Base-by-base conservation (phyloP, 2,329 filamentous ascomycete genomes). In the Penicillium nordicum region DNA sequence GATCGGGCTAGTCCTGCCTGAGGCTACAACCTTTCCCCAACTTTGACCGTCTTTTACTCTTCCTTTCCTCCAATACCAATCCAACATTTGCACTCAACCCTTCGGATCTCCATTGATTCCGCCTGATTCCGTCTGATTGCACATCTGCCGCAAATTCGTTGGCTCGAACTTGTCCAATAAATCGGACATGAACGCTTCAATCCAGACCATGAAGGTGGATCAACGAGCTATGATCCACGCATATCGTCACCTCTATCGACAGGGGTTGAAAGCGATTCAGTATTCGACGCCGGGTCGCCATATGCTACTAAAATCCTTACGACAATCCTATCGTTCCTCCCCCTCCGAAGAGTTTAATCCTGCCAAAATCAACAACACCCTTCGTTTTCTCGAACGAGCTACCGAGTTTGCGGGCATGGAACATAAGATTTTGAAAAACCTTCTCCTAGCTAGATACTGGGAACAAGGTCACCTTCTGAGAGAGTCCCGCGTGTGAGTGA, bases 171-270 rank as follows among this genome's bases (percentile, higher is more conserved):
- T 21, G 21, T 21, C 38, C 38, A 44, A 45, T 34, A 41, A 40
- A 42, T 47, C 32, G 25, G 58, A 59, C 30, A 57, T 58, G 52
- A 49, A 32, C 38, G 32, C 58, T 38, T 61, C 36, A 54, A 42
- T 43, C 23, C 42, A 53, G 34, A 36, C 53, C 14, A 54, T 52
- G 37, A 50, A 43, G 37, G 55, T 57, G 48, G 61, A 69, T 51
- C 60, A 60, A 50, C 62, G 65, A 59, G 64, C 67, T 11, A 63
- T 84, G 45, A 53, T 81, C 54, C 74, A 76, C 63, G 81, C 82
- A 50, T 87, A 87, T 67, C 81, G 84, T 57, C 76, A 80, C 53
- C 74, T 87, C 41, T 83, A 82, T 62, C 79, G 81, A 27, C 75
- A 79, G 30, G 74, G 77, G 9, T 72, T 86, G 21, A 78, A 78